phyloP scores from a whole-genome alignment of 192 early-diverging fungal species.

The Spizellomyces sp. region DNA sequence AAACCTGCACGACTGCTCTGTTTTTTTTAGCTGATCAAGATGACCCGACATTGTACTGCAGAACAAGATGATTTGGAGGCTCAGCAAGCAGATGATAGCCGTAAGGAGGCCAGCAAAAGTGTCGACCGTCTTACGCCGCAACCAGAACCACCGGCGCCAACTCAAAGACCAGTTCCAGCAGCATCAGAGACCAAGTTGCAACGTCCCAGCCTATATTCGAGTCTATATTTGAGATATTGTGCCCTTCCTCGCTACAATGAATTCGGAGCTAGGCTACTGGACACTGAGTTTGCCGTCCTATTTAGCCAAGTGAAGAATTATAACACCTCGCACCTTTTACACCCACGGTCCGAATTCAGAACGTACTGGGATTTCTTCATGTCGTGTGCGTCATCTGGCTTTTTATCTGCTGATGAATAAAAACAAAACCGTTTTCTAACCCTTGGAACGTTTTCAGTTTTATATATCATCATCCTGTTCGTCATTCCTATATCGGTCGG shows the following conservation, averaged over 20 bases:
- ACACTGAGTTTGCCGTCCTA: slow-evolving; percentile 5
- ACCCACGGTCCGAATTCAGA: slow-evolving; percentile 22
- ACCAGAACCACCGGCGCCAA: too few species aligned
- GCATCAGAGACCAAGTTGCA: too few species aligned
- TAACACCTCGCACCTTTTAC: neutral
- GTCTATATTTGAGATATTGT: neutral
- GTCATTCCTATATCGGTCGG: slow-evolving; percentile 14
- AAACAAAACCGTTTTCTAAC: neutral
- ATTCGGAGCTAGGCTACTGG: neutral
- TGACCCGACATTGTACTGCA: too few species aligned
- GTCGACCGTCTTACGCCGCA: too few species aligned
- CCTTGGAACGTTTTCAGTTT: neutral
- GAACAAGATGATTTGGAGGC: too few species aligned
- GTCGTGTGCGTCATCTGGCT: slow-evolving; percentile 29
- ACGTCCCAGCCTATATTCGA: too few species aligned
- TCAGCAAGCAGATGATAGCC: too few species aligned
- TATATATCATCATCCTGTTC: neutral
- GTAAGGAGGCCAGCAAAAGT: too few species aligned
- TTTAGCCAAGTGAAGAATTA: neutral
- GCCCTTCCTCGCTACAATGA: slow-evolving; percentile 14
- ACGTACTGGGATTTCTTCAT: slow-evolving; percentile 42
- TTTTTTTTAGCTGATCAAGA: too few species aligned
- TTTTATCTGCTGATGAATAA: too few species aligned
- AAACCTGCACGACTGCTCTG: too few species aligned
- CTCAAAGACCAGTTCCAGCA: too few species aligned